Base-by-base conservation (phyloP, 768 basidiomycete species). In the Favolaschia claudopus region DNA sequence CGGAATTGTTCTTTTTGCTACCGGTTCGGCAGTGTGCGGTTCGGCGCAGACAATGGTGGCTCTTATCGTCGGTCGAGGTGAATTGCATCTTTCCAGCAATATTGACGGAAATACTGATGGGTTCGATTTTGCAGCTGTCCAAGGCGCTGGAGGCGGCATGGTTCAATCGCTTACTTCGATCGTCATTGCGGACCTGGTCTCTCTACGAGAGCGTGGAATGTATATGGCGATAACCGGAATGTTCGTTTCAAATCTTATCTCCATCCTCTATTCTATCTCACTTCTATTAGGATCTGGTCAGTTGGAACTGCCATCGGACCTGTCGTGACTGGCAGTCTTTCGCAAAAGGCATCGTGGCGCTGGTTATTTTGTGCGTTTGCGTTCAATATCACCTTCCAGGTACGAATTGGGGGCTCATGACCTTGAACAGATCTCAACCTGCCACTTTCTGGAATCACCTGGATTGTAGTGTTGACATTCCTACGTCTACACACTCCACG, bases 131-230 rank as follows among this genome's bases (percentile, higher is more conserved):
- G n/a, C n/a, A 72, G 71, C 68, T 3, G 47, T 77, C 10, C 75
- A 76, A 62, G 76, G 76, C 9, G 29, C 73, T 34, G 75, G 74
- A 14, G 70, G 70, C 10, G 76, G 74, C 6, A 68, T 60, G 1
- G 68, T 72, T 39, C 33, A 72, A 13, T 48, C 64, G 17, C 37
- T 71, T 33, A 58, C 70, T 10, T 70, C 73, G 32, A 76, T 78
- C 49, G 60, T 79, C 60, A 64, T 70, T 7, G 69, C 74, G 15
- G 79, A 80, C 59, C 66, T 79, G 2, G 73, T 78, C 0, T 74
- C 79, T 1, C 71, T 80, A 13, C 50, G 66, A 1, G 74, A 78
- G 44, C 73, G 79, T 0, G 78, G 77, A 1, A 42, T 61, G 14
- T 74, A 66, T 33, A 63, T 68, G 19, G 77, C 72, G 22, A 55